Conservation (phyloP, 371 early-diverging fungal genomes). For the Actinomucor elegans region DNA sequence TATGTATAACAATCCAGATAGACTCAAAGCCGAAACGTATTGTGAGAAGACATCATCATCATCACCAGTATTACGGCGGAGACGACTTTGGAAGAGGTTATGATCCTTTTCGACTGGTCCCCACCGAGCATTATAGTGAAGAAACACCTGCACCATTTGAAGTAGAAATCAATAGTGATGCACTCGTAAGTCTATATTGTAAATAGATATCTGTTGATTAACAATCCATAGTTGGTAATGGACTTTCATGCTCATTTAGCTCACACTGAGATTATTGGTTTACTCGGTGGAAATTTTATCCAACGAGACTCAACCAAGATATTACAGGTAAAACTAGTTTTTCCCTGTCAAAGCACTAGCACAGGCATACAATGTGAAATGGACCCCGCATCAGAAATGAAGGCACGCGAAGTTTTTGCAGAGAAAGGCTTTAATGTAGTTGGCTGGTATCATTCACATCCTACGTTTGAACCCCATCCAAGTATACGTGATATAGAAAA, state of each 20-base stretch:
- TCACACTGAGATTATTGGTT: constrained; percentile 84
- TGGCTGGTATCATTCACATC: constrained; percentile 68
- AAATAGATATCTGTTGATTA: too few species aligned
- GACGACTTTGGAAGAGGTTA: constrained; percentile 49
- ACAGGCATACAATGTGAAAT: constrained; percentile 82
- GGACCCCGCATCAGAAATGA: constrained; percentile 80
- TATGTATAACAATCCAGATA: constrained; percentile 6
- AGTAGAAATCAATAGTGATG: constrained; percentile 60
- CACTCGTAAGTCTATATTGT: constrained; percentile 50
- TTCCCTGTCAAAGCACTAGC: constrained; percentile 69
- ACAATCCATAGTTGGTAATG: constrained; percentile 57
- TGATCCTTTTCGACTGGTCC: constrained; percentile 72
- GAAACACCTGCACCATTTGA: constrained; percentile 59
- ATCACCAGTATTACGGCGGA: constrained; percentile 36
- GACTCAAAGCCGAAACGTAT: constrained; percentile 38
- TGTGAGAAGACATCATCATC: constrained; percentile 20
- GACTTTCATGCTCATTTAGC: constrained; percentile 86
- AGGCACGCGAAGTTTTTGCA: constrained; percentile 70
- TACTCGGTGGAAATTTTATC: constrained; percentile 67
- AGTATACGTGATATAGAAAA: constrained; percentile 69
- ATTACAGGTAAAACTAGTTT: constrained; percentile 38
- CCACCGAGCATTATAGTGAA: constrained; percentile 52
- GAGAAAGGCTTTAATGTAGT: constrained; percentile 72
- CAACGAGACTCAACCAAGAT: neutral
- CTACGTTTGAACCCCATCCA: constrained; percentile 42